Conservation (phyloP, 129 eudicot species). For the Flaveria robusta region DNA sequence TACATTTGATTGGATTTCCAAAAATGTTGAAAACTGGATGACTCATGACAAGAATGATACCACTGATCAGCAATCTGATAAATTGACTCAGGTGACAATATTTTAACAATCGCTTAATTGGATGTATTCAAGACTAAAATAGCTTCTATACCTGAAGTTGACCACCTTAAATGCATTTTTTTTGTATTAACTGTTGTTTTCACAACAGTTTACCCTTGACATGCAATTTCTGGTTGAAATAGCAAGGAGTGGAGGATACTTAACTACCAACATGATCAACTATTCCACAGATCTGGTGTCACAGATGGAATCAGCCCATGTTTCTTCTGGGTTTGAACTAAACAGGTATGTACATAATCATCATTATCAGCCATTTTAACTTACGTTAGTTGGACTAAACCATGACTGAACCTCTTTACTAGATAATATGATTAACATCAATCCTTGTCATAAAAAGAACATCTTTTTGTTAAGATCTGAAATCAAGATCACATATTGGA, state of each 20-base stretch:
- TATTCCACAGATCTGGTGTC: conserved; percentile 40
- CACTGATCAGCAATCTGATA: conserved; percentile 34
- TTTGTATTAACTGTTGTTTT: conserved; percentile 4
- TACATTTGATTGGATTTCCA: conserved; percentile 46
- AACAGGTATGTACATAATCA: conserved; percentile 41
- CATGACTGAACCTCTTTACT: neutral
- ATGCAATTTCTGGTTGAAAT: conserved; percentile 69
- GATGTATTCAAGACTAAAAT: neutral
- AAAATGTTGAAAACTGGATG: conserved; percentile 33
- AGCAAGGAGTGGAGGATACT: conserved; percentile 60
- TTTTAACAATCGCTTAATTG: neutral
- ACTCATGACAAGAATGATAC: conserved; percentile 20
- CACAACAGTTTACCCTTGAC: conserved; percentile 52
- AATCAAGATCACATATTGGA: conserved; percentile 8
- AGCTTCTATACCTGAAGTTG: conserved; percentile 1
- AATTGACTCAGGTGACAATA: conserved; percentile 57
- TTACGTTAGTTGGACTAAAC: neutral
- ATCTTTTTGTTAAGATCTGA: neutral
- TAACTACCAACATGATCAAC: conserved; percentile 44
- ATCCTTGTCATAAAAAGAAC: neutral
- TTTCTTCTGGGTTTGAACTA: conserved; percentile 45
- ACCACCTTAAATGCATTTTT: neutral
- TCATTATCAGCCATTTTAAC: neutral
- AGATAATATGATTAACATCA: neutral
- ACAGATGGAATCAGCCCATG: conserved; percentile 42